phyloP scores from a whole-genome alignment of 2,329 filamentous ascomycete genomes.

The Colletotrichum sidae region DNA sequence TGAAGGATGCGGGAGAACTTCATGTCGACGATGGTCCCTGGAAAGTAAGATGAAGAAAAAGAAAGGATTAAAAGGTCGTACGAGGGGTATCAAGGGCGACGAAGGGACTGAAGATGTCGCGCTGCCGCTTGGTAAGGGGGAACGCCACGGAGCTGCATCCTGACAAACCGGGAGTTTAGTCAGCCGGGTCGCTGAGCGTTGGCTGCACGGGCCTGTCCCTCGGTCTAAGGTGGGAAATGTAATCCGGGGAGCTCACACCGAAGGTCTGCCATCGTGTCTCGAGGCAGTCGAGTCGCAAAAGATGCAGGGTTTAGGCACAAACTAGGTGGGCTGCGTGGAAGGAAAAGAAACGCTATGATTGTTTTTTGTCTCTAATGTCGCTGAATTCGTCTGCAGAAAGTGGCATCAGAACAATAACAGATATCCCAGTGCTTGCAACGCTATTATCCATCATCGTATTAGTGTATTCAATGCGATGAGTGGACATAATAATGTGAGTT shows the following conservation, averaged over 20 bases:
- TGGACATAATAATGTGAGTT: too few species aligned
- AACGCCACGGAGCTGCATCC: slow-evolving; percentile 30
- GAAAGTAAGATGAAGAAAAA: neutral
- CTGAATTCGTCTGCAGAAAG: too few species aligned
- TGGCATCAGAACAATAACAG: too few species aligned
- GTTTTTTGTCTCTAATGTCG: too few species aligned
- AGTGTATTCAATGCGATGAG: too few species aligned
- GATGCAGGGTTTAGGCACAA: too few species aligned
- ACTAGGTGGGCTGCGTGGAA: too few species aligned
- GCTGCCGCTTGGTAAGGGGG: slow-evolving; percentile 30
- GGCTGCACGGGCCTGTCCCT: slow-evolving; percentile 15
- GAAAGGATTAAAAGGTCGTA: neutral
- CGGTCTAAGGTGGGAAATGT: neutral
- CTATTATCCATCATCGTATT: too few species aligned
- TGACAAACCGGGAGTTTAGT: slow-evolving; percentile 30
- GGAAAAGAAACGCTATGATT: too few species aligned
- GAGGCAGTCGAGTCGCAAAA: too few species aligned
- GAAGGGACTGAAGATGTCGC: slow-evolving; percentile 6
- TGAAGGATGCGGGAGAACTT: slow-evolving; percentile 59
- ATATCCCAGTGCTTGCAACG: too few species aligned
- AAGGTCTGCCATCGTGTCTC: too few species aligned
- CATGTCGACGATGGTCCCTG: slow-evolving; percentile 53
- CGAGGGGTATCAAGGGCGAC: slow-evolving; percentile 16
- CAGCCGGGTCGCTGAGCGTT: neutral
- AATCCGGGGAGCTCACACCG: slow-evolving; percentile 1